Conservation (phyloP, 148 eudicot genomes). For the Chenopodium album region DNA sequence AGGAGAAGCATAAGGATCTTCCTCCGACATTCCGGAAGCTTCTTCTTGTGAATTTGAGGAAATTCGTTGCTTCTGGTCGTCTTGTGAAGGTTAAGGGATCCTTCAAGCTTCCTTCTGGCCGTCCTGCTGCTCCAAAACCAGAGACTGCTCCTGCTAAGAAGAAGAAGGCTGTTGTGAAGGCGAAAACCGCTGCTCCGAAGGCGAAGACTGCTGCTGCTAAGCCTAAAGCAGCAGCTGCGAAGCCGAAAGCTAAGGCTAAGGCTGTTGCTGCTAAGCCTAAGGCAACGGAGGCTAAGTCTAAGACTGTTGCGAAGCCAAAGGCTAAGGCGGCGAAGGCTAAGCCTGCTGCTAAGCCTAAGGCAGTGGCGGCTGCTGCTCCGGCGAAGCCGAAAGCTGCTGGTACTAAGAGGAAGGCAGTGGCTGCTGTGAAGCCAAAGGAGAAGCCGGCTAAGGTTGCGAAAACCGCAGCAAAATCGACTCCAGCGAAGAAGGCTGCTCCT, state of each 20-base stretch:
- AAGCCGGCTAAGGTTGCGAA: constrained; percentile 56
- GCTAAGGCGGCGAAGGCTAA: constrained; percentile 33
- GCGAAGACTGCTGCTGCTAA: constrained; percentile 39
- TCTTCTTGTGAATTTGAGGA: constrained; percentile 37
- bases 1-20: constrained; percentile 56
- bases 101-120: constrained; percentile 42
- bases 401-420: constrained; percentile 34
- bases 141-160: constrained; percentile 25
- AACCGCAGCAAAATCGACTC: constrained; percentile 42
- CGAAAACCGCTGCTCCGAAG: constrained; percentile 26
- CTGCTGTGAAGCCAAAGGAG: constrained; percentile 35
- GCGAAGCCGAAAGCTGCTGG: constrained; percentile 32
- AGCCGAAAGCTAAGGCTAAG: constrained; percentile 39
- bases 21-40: constrained; percentile 58
- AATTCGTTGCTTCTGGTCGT: constrained; percentile 38
- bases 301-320: constrained; percentile 12
- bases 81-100: constrained; percentile 50
- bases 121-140: constrained; percentile 23
- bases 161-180: constrained; percentile 23
- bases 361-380: constrained; percentile 33
- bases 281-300: constrained; percentile 27
- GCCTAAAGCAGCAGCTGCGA: constrained; percentile 38
- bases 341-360: constrained; percentile 51
- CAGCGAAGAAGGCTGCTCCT: constrained; percentile 47
- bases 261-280: constrained; percentile 44